Evolutionary conservation across 345 rosid genomes (phyloP).

Genomic region (Psidium friedrichsthalianum): DNA sequence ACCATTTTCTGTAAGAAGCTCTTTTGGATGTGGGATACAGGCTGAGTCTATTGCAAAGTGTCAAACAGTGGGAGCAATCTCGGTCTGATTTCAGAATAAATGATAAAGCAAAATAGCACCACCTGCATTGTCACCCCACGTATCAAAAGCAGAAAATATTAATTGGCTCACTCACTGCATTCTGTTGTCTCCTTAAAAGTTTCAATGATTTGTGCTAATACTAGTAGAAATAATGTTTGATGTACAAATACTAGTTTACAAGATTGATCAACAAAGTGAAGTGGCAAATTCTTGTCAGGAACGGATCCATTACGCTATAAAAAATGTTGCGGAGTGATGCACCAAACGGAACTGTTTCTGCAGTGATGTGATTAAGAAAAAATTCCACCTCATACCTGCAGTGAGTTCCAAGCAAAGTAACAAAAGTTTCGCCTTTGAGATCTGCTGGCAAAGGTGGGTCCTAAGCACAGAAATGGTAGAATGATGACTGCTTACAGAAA

Average conservation of each 20-base stretch:
- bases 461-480: conserved; percentile 19
- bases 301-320: background rate
- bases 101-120: background rate
- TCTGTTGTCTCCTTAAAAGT: background rate
- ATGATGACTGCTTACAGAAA: background rate
- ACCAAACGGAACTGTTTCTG: background rate
- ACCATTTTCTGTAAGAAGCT: background rate
- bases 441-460: conserved; percentile 88
- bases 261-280: background rate
- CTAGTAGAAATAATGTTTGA: background rate
- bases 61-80: background rate
- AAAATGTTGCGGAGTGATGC: background rate
- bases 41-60: background rate
- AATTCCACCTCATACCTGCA: conserved; percentile 41
- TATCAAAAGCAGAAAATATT: background rate
- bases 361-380: background rate
- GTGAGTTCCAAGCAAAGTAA: conserved; percentile 77
- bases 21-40: background rate
- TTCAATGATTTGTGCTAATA: background rate
- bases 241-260: background rate
- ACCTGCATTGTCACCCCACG: background rate
- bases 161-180: background rate
- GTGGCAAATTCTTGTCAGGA: background rate
- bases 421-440: conserved; percentile 69
- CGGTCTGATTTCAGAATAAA: background rate